phyloP scores from a whole-genome alignment of 2,329 filamentous ascomycete species.

The Xylariaceae sp. region DNA sequence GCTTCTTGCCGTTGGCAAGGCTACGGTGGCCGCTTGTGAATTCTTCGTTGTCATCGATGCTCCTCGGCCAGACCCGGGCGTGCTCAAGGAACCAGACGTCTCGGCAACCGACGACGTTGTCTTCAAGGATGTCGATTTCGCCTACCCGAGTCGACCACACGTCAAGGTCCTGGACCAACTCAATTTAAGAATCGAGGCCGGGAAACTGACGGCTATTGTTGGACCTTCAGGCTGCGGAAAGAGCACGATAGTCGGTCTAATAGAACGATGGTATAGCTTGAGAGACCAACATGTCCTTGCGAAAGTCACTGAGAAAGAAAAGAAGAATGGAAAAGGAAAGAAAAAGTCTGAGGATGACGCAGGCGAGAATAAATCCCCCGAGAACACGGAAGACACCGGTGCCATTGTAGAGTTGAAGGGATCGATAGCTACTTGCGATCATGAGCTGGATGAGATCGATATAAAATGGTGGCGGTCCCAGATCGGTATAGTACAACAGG shows the following conservation, averaged over 20 bases:
- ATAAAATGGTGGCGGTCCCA: constrained; percentile 65
- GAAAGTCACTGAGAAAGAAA: constrained; percentile 52
- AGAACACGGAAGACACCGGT: constrained; percentile 40
- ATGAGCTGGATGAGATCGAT: constrained; percentile 59
- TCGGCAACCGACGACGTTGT: constrained; percentile 57
- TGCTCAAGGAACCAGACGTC: constrained; percentile 52
- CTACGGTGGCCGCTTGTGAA: constrained; percentile 59
- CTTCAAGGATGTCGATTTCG: constrained; percentile 69
- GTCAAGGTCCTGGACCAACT: constrained; percentile 65
- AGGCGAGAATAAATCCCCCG: constrained; percentile 29
- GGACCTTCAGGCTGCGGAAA: constrained; percentile 75
- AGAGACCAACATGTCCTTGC: constrained; percentile 55
- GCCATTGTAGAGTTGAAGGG: constrained; percentile 53
- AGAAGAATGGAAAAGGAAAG: constrained; percentile 39
- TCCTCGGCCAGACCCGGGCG: constrained; percentile 44
- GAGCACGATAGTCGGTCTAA: constrained; percentile 70
- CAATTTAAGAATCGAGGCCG: constrained; percentile 60
- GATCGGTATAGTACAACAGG: constrained; percentile 69
- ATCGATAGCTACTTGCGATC: constrained; percentile 55
- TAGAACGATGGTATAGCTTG: constrained; percentile 73
- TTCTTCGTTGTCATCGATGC: constrained; percentile 60
- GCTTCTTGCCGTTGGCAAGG: constrained; percentile 60
- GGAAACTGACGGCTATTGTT: constrained; percentile 73
- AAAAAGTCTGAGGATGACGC: constrained; percentile 36
- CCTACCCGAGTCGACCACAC: constrained; percentile 69